A percentile compares a stretch with the other conserved stretches of the same genome.
Evolutionary conservation across 78 protist species (phyloP).

Genomic region (Anaeramoeba flamelloides): DNA sequence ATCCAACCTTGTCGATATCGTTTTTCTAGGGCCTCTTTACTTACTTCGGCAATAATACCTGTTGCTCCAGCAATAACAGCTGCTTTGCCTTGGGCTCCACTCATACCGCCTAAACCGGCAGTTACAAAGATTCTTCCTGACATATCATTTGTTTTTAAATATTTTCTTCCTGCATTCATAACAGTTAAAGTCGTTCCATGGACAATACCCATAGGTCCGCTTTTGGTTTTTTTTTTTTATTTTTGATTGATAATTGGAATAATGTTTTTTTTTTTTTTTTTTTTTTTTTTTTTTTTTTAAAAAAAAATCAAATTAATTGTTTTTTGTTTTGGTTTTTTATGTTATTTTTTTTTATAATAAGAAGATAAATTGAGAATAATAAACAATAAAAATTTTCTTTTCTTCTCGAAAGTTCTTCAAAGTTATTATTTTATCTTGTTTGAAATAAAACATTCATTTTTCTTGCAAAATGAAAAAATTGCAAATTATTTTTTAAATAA

Average conservation of each 20-base stretch:
- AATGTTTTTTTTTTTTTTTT: background rate
- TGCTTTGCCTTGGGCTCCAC: background rate
- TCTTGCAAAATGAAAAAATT: no score
- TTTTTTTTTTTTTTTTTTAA: background rate
- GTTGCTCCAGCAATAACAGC: background rate
- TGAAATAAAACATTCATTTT: no score
- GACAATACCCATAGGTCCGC: slow-evolving; percentile 57
- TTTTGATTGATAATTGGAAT: background rate
- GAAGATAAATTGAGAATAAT: background rate
- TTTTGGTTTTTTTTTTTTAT: background rate
- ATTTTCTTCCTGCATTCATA: slow-evolving; percentile 69
- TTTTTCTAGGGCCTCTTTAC: slow-evolving; percentile 36
- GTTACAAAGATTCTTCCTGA: slow-evolving; percentile 44
- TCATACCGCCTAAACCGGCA: slow-evolving; percentile 74
- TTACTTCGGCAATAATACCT: slow-evolving; percentile 67
- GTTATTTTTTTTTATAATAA: no score
- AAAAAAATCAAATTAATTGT: background rate
- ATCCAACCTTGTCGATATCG: slow-evolving; percentile 55
- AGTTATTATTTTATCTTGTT: no score
- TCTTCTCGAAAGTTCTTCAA: no score
- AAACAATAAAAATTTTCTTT: no score
- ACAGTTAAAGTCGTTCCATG: slow-evolving; percentile 75
- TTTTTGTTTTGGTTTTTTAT: background rate
- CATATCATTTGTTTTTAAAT: slow-evolving; percentile 11
- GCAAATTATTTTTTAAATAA: no score